Base-by-base conservation (phyloP, 345 rosid genomes). In the Gossypium raimondii region DNA sequence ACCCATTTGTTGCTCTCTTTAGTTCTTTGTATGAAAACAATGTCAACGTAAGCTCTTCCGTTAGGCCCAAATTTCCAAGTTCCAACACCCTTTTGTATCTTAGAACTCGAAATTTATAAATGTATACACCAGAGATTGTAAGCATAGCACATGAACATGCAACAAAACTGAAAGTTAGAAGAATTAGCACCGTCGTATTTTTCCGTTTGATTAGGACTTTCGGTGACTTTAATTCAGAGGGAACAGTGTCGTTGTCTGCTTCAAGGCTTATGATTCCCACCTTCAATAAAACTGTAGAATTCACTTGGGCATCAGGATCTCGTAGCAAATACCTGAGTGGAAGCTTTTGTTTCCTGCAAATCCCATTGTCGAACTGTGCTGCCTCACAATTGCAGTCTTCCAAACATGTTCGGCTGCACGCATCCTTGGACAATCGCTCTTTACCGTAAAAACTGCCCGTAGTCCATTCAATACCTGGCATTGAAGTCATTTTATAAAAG, bases 11-110 rank as follows among this genome's bases (percentile, higher is more conserved):
- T 12, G 84, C 86, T 24, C 20, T 59, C 1, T 7, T 70, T 1
- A 79, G 84, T 50, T 79, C 78, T 10, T 75, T 38, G 74, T 75
- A 75, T 0, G 75, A 50, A 29, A 77, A 79, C 29, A 55, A 65
- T 17, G 16, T 43, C 56, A 60, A 48, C 11, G 47, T 73, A 5
- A 73, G 17, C 14, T 67, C 78, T 18, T 53, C 52, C 12, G 56
- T 22, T 2, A 66, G 12, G 8, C 59, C 64, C 17, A 17, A 25
- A 16, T 52, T n/a, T 3, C 29, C 50, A 8, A n/a, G 11, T 27
- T 52, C 55, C 18, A 53, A 11, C 29, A 29, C 7, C 29, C 11
- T 27, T 62, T 48, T 62, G 47, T 44, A 73, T 25, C 45, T 17
- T 25, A 27, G 63, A 71, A 29, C 63, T 9, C 50, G 74, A 47